Evolutionary conservation across 441 rosid species (phyloP).

Genomic region (Pelargonium fulgidum): DNA sequence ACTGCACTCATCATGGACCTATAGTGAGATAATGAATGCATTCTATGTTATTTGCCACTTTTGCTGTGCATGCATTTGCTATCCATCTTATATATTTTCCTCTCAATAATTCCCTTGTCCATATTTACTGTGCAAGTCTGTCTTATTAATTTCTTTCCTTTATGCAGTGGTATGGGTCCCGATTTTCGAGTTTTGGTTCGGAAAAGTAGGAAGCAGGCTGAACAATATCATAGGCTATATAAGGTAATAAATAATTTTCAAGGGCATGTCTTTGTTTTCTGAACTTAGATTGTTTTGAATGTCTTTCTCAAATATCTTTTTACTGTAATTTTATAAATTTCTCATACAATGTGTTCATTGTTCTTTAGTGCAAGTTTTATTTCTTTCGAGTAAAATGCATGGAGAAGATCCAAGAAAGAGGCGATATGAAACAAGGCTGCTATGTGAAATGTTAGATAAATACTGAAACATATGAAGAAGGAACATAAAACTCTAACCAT

Average conservation of each 20-base stretch:
- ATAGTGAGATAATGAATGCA: neutral
- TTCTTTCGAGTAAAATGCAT: neutral
- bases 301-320: too few relatives aligned
- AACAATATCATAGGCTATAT: constrained; percentile 84
- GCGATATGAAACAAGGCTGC: neutral
- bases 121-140: neutral
- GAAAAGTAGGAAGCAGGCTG: constrained; percentile 98
- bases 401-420: neutral
- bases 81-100: neutral
- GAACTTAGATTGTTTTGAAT: neutral
- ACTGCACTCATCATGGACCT: neutral
- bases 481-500: neutral
- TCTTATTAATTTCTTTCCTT: constrained; percentile 5
- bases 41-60: neutral
- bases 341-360: too few relatives aligned
- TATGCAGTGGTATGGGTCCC: constrained; percentile 95
- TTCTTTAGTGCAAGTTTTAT: neutral
- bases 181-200: constrained; percentile 93
- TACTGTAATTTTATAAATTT: too few relatives aligned
- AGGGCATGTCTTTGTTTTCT: neutral
- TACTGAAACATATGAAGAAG: neutral
- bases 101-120: neutral
- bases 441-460: neutral
- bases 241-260: constrained; percentile 42
- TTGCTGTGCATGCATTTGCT: neutral